Evolutionary conservation across 805 yeast species (phyloP).

Genomic region (Wickerhamomyces sydowiorum): DNA sequence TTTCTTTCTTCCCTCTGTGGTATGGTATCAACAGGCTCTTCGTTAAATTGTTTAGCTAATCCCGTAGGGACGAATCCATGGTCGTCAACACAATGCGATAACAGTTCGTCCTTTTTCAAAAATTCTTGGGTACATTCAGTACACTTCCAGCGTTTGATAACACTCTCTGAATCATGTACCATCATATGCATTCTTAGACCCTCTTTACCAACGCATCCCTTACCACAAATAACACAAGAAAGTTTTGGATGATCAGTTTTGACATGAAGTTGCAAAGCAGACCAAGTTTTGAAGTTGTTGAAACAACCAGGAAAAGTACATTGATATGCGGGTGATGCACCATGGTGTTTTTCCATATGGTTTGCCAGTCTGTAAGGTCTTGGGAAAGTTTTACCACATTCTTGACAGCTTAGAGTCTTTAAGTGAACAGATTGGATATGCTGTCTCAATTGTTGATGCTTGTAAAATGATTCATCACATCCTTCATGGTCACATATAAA

Average conservation of each 20-base stretch:
- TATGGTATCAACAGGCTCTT: background rate
- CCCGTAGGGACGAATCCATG: conserved; percentile 27
- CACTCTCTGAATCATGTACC: conserved; percentile 50
- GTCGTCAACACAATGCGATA: conserved; percentile 48
- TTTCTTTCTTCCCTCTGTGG: background rate
- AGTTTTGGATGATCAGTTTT: conserved; percentile 69
- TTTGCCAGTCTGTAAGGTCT: conserved; percentile 60
- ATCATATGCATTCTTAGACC: conserved; percentile 72
- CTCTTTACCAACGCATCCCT: conserved; percentile 64
- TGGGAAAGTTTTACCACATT: conserved; percentile 59
- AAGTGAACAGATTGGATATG: conserved; percentile 65
- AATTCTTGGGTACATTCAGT: conserved; percentile 45
- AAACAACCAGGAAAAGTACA: conserved; percentile 63
- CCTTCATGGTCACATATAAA: conserved; percentile 54
- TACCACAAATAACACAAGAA: conserved; percentile 59
- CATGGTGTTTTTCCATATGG: conserved; percentile 66
- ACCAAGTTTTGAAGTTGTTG: conserved; percentile 60
- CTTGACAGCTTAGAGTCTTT: conserved; percentile 44
- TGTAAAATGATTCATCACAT: conserved; percentile 65
- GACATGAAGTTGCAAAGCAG: conserved; percentile 64
- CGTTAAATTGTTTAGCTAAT: conserved; percentile 2
- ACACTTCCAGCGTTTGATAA: conserved; percentile 54
- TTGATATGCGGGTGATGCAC: conserved; percentile 45
- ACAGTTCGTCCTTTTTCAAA: conserved; percentile 49
- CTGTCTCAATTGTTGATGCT: conserved; percentile 68